Percentiles rank a stretch among this genome's conserved stretches.
phyloP scores from a whole-genome alignment of 1,139 yeast species.

The Candida sanyaensis region DNA sequence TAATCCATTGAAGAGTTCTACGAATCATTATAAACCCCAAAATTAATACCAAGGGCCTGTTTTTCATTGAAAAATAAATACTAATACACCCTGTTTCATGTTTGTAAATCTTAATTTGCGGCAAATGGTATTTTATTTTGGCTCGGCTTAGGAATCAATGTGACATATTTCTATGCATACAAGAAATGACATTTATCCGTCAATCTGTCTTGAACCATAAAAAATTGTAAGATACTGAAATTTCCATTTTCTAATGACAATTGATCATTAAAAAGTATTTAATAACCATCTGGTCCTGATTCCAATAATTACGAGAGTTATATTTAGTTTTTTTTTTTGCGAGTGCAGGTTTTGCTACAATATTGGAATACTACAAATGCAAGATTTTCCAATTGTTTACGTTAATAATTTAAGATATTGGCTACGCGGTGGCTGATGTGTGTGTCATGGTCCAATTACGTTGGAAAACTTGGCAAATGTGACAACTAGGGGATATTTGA shows the following conservation, averaged over 20 bases:
- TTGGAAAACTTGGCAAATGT: conserved; percentile 47
- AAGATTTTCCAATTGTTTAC: conserved; percentile 46
- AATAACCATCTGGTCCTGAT: conserved; percentile 45
- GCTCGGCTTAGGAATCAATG: no score
- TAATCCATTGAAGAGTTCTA: no score
- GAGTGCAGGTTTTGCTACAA: conserved; percentile 67
- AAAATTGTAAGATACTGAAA: conserved; percentile 36
- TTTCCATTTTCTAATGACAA: conserved; percentile 41
- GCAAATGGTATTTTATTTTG: no score
- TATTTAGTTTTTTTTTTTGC: conserved; percentile 51
- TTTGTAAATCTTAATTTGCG: no score
- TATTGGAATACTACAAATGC: conserved; percentile 58
- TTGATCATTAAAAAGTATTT: conserved; percentile 31
- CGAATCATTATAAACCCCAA: no score
- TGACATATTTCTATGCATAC: no score
- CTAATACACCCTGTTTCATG: no score
- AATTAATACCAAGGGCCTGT: no score
- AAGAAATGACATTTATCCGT: no score
- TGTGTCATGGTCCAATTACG: conserved; percentile 56
- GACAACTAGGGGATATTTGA: conserved; percentile 42
- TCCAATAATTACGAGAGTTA: conserved; percentile 52
- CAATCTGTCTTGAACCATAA: conserved; percentile 36
- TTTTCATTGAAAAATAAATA: no score
- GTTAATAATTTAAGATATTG: conserved; percentile 44
- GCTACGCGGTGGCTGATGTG: conserved; percentile 61